Conservation (phyloP, 1,284 basidiomycete genomes). For the Porodaedalea pini region DNA sequence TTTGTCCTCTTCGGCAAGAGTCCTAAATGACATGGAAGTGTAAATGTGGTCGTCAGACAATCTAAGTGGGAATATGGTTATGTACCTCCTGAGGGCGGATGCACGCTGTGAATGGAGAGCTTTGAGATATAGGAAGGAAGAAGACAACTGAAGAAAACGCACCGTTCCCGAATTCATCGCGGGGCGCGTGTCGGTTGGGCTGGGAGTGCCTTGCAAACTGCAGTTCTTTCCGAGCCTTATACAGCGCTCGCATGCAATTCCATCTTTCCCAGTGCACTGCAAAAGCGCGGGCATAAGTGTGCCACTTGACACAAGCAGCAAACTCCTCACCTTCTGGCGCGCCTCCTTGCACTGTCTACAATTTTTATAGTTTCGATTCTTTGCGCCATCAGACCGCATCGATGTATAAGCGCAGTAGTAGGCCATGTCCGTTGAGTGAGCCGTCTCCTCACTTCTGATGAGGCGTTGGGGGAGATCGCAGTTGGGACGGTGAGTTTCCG, state of each 20-base stretch:
- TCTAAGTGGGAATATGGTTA: no score
- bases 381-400: background rate
- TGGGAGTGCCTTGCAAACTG: background rate
- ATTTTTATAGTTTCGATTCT: conserved; percentile 7
- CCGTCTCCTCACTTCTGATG: no score
- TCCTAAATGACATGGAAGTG: background rate
- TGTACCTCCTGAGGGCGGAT: background rate
- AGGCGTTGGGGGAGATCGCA: no score
- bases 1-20: background rate
- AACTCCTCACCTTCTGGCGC: conserved; percentile 2
- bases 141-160: background rate
- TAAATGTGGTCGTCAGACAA: background rate
- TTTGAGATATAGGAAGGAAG: no score
- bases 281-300: background rate
- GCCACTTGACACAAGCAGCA: background rate
- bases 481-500: no score
- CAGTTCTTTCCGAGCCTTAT: background rate
- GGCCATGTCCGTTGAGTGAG: background rate
- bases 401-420: background rate
- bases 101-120: background rate
- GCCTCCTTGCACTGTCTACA: conserved; percentile 8
- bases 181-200: background rate
- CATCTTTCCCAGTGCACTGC: background rate
- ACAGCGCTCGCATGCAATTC: background rate
- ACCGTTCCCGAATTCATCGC: background rate